Conservation (phyloP, 2,329 filamentous ascomycete species). For the Sporothrix euskadiensis region DNA sequence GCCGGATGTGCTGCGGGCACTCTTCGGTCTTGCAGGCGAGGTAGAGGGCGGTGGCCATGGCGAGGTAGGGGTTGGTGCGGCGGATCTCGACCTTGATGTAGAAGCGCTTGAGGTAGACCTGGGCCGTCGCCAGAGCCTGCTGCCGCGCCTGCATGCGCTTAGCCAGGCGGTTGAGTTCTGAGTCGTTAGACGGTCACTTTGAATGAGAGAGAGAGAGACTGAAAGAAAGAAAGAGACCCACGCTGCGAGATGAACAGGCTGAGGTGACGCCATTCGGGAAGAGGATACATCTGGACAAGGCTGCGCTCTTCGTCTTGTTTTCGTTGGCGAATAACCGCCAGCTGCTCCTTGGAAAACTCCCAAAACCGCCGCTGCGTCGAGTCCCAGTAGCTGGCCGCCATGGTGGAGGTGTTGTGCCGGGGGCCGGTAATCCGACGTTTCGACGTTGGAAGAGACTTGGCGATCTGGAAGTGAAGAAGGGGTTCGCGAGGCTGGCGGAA, state of each 20-base stretch:
- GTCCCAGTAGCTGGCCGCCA: conserved; percentile 97
- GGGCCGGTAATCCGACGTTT: neutral
- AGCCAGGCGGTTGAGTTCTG: conserved; percentile 78
- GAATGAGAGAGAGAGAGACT: neutral
- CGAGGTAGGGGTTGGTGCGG: conserved; percentile 87
- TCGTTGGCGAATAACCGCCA: conserved; percentile 71
- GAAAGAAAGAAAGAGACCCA: conserved; percentile 46
- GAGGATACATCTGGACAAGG: conserved; percentile 73
- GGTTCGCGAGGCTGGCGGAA: neutral
- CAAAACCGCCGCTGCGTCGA: conserved; percentile 89
- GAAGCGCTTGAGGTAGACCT: conserved; percentile 92
- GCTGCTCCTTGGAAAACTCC: conserved; percentile 82
- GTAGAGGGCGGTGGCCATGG: conserved; percentile 91
- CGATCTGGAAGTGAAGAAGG: neutral
- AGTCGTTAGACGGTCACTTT: neutral
- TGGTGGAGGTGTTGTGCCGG: conserved; percentile 41
- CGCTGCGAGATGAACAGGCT: conserved; percentile 92
- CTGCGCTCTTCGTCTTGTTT: conserved; percentile 75
- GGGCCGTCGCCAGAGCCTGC: conserved; percentile 89
- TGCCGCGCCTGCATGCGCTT: conserved; percentile 84
- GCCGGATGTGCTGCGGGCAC: conserved; percentile 90
- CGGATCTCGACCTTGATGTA: conserved; percentile 89
- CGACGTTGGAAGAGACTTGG: neutral
- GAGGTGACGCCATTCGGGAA: conserved; percentile 79
- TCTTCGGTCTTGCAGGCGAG: conserved; percentile 98